Conservation (phyloP, 2,329 filamentous ascomycete species). For the Trichoderma endophyticum region DNA sequence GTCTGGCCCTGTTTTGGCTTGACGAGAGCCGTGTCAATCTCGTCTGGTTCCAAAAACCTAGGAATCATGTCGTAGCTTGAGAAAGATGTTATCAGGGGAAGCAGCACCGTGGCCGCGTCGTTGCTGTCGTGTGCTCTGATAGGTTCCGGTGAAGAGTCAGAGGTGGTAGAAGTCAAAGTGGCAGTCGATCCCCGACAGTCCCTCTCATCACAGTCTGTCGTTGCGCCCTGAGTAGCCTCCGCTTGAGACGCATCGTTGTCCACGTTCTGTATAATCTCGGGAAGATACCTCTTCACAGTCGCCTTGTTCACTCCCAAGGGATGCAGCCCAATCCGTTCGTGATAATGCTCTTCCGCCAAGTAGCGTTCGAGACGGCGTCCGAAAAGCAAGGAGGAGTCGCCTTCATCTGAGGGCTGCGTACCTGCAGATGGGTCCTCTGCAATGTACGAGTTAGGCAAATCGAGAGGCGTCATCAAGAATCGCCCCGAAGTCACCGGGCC, state of each 20-base stretch:
- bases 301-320: neutral
- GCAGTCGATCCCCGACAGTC: neutral
- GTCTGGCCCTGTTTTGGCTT: neutral
- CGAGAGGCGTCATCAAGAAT: neutral
- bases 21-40: neutral
- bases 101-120: neutral
- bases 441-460: neutral
- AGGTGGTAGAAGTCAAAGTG: neutral
- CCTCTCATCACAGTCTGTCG: neutral
- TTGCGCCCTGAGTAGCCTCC: neutral
- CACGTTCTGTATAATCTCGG: neutral
- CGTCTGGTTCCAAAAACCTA: no score
- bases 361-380: neutral
- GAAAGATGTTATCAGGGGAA: neutral
- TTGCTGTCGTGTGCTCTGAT: neutral
- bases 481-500: neutral
- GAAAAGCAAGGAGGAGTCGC: neutral
- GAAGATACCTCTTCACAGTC: neutral
- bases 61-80: neutral
- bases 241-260: neutral
- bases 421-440: neutral
- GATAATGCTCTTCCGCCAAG: neutral
- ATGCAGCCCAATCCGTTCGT: neutral
- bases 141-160: neutral
- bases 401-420: neutral